A percentile compares a stretch with the other conserved stretches of the same genome.
phyloP scores from a whole-genome alignment of 257 asterid genomes.

The Solanum boliviense region DNA sequence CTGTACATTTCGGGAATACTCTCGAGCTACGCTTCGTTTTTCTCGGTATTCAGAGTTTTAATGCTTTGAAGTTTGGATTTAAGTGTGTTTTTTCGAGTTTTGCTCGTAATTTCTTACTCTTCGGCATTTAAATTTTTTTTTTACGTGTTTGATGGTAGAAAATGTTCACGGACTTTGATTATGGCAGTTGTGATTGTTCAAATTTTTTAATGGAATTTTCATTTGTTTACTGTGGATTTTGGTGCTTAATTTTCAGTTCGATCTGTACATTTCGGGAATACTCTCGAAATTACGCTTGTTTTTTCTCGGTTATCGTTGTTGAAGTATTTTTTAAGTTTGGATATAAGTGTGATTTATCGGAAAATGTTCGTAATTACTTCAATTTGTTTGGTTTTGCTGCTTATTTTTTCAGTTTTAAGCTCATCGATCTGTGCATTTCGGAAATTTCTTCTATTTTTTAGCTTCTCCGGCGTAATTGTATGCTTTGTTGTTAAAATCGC shows the following conservation, averaged over 20 bases:
- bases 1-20: slow-evolving; percentile 3
- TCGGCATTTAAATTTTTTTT: neutral
- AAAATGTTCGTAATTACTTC: neutral
- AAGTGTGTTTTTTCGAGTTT: neutral
- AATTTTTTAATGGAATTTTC: neutral
- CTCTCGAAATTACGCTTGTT: neutral
- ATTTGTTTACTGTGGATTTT: neutral
- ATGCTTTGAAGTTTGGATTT: neutral
- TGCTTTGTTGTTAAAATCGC: neutral
- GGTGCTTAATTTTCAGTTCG: slow-evolving; percentile 6
- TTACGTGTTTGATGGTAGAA: neutral
- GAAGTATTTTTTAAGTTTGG: neutral
- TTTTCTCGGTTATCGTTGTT: neutral
- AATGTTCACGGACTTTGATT: neutral
- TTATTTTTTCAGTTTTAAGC: neutral
- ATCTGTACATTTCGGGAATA: slow-evolving; percentile 9
- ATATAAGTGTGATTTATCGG: neutral
- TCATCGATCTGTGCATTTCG: neutral
- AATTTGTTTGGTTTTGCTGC: neutral
- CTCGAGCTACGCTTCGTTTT: neutral
- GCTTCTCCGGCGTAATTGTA: neutral
- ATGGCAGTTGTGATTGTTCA: neutral
- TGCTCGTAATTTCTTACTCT: neutral
- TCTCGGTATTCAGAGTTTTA: neutral
- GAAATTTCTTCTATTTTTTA: neutral